phyloP scores from a whole-genome alignment of 148 eudicot genomes.

The Pouteria glomerata region DNA sequence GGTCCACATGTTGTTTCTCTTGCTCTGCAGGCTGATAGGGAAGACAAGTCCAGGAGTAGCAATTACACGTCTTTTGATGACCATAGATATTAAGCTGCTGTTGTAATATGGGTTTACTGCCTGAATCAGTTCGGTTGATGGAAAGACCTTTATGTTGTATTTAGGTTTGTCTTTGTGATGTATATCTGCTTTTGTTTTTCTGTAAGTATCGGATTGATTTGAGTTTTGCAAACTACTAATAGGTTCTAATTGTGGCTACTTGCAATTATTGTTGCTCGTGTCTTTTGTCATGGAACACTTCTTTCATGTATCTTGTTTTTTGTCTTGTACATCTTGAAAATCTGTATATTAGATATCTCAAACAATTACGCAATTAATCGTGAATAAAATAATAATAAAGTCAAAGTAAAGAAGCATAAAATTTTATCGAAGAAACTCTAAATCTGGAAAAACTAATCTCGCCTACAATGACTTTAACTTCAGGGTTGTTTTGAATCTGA shows the following conservation, averaged over 20 bases:
- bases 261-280: background rate
- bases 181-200: background rate
- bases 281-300: background rate
- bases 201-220: background rate
- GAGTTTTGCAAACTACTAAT: too few relatives aligned
- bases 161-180: background rate
- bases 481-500: too few relatives aligned
- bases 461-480: too few relatives aligned
- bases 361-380: too few relatives aligned
- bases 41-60: conserved; percentile 17
- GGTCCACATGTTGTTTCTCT: background rate
- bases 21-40: conserved; percentile 35
- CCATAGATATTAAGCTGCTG: conserved; percentile 32
- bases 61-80: conserved; percentile 31
- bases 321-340: too few relatives aligned
- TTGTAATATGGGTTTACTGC: background rate
- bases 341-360: too few relatives aligned
- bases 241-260: background rate
- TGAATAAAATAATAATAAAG: too few relatives aligned
- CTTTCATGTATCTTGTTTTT: too few relatives aligned
- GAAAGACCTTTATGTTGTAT: background rate
- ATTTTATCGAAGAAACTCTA: too few relatives aligned
- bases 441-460: too few relatives aligned
- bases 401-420: too few relatives aligned
- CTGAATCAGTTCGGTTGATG: background rate